Percentiles rank a stretch among this genome's conserved stretches.
Conservation (phyloP, 352 stramenopile genomes). For the Globisporangium nunn region DNA sequence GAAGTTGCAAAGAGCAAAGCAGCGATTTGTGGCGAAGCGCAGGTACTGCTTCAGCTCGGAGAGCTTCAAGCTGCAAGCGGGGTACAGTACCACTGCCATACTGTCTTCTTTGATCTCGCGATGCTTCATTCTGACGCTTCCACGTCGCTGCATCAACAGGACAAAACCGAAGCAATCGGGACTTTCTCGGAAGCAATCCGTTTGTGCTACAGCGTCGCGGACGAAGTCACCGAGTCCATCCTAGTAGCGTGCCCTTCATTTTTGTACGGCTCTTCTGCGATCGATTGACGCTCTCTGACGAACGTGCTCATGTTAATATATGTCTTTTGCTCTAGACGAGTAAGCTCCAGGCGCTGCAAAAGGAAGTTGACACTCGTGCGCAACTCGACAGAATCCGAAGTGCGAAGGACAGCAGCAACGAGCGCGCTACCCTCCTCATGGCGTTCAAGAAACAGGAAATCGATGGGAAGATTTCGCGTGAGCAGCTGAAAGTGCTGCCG, state of each 20-base stretch:
- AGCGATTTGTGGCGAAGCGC: constrained; percentile 30
- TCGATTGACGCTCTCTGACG: neutral
- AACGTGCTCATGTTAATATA: neutral
- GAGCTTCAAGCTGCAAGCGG: constrained; percentile 24
- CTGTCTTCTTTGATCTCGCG: too few species aligned
- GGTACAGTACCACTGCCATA: constrained; percentile 12
- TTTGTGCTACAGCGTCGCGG: constrained; percentile 32
- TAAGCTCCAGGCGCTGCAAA: constrained; percentile 32
- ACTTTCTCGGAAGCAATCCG: constrained; percentile 33
- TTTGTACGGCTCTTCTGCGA: neutral
- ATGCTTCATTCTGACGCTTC: neutral
- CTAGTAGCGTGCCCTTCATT: constrained; percentile 18
- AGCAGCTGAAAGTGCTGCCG: constrained; percentile 28
- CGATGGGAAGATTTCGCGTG: constrained; percentile 15
- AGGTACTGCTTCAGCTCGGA: constrained; percentile 38
- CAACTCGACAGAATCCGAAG: constrained; percentile 20
- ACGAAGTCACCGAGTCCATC: constrained; percentile 37
- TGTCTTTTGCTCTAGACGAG: constrained; percentile 18
- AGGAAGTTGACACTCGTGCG: constrained; percentile 20
- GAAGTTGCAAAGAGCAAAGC: constrained; percentile 22
- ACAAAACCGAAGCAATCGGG: constrained; percentile 22
- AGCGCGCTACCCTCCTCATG: constrained; percentile 19
- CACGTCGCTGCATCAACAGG: constrained; percentile 12
- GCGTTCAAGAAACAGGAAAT: constrained; percentile 30
- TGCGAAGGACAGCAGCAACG: constrained; percentile 18